Percentiles rank a stretch among this genome's conserved stretches.
phyloP scores from a whole-genome alignment of 208 protist genomes.

The Trypanosomatidae sp. region DNA sequence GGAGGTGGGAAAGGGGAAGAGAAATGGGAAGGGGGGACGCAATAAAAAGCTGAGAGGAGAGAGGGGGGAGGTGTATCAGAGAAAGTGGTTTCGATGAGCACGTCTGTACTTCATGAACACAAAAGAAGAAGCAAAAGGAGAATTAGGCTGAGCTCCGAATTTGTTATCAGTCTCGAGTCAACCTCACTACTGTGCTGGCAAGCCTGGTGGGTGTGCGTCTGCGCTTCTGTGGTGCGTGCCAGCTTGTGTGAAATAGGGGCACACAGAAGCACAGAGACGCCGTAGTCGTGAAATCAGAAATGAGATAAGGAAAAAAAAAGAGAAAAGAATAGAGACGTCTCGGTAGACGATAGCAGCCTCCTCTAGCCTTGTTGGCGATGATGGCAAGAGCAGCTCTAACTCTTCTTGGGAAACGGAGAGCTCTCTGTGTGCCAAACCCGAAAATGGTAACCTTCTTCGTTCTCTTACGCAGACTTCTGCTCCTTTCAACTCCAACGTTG shows the following conservation, averaged over 20 bases:
- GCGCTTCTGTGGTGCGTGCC: background rate
- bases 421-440: background rate
- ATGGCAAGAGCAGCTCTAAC: background rate
- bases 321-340: background rate
- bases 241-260: too few relatives aligned
- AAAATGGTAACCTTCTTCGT: background rate
- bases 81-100: too few relatives aligned
- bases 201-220: background rate
- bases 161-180: too few relatives aligned
- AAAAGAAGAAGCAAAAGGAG: too few relatives aligned
- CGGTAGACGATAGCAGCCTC: background rate
- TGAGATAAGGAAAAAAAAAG: background rate
- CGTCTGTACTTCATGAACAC: too few relatives aligned
- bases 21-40: background rate
- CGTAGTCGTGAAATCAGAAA: background rate
- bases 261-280: background rate
- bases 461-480: background rate
- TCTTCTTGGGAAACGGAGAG: background rate
- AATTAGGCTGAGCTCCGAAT: too few relatives aligned
- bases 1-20: background rate
- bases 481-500: background rate
- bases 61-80: too few relatives aligned
- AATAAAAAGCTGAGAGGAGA: background rate
- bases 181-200: background rate
- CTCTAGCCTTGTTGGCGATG: background rate